Base-by-base conservation (phyloP, 345 rosid genomes). In the Salix viminalis region DNA sequence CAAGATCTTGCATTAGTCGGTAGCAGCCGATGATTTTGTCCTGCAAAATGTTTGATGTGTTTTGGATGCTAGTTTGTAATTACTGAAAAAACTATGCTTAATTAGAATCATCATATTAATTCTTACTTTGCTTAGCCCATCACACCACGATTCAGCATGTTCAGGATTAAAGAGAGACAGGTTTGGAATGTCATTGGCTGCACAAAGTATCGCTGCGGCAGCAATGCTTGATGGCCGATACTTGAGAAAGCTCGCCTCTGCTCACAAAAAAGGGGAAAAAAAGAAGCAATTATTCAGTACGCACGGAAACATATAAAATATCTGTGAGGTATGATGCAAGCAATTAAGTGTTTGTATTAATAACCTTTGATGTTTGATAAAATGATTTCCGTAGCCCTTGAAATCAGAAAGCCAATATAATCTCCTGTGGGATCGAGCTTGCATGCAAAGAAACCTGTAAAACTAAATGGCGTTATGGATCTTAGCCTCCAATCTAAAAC, bases 401-500 rank as follows among this genome's bases (percentile, higher is more conserved):
- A 86, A 50, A 87, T 68, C 54, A 96, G 82, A 76, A 90, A 90
- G 64, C 88, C 91, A 26, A 82, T 79, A 65, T 85, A 86, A 23
- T 89, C 85, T 79, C 91, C 96, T 0, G 89, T 67, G 65, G 97
- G 81, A 82, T 93, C 93, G 69, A 96, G 83, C 89, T 93, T 96
- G 83, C 93, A 90, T 19, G 97, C 98, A 14, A 96, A 96, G 90
- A 92, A 96, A 77, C 75, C 86, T 46, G 92, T 85, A 84, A 91
- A 96, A 66, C 89, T 85, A 76, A 96, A 91, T 0, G 99, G 99
- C 5, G 99, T 96, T 23, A 96, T 86, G 2, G 99, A 91, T 81
- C 99, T 84, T 58, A 96, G 90, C 82, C 99, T 91, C 99, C 99
- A 96, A 77, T 96, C 93, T 74, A 96, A 77, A 26, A 91, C 93